Conservation (phyloP, 805 yeast genomes). For the Metschnikowia cubensis region DNA sequence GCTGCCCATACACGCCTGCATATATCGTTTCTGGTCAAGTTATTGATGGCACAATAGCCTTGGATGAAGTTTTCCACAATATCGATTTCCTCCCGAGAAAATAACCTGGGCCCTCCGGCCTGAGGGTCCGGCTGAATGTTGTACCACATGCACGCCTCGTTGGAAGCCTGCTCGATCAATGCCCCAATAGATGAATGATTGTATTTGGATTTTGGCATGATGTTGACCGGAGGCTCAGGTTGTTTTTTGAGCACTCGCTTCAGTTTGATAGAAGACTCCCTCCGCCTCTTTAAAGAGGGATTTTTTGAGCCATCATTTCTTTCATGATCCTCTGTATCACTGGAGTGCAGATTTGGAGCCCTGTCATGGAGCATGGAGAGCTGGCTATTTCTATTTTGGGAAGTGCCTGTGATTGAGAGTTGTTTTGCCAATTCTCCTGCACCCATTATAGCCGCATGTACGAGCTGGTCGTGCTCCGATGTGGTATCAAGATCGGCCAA, state of each 20-base stretch:
- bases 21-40: conserved; percentile 60
- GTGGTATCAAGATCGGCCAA: conserved; percentile 32
- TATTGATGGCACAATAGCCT: conserved; percentile 62
- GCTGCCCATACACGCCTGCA: conserved; percentile 86
- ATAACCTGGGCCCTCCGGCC: conserved; percentile 38
- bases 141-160: conserved; percentile 35
- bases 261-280: background rate
- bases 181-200: conserved; percentile 28
- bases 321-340: background rate
- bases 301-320: background rate
- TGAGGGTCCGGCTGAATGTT: conserved; percentile 20
- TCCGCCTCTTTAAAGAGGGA: conserved; percentile 11
- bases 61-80: conserved; percentile 71
- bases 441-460: conserved; percentile 66
- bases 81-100: conserved; percentile 60
- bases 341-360: background rate
- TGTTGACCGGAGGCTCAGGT: conserved; percentile 1
- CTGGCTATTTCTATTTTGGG: conserved; percentile 3
- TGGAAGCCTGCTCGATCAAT: conserved; percentile 34
- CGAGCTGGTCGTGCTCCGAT: conserved; percentile 58
- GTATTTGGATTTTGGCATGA: conserved; percentile 19
- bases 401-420: conserved; percentile 18
- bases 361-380: conserved; percentile 5
- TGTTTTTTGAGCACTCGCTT: conserved; percentile 11
- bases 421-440: conserved; percentile 58